phyloP scores from a whole-genome alignment of 2,329 filamentous ascomycete genomes.

The Penicillium aurantiogriseum region DNA sequence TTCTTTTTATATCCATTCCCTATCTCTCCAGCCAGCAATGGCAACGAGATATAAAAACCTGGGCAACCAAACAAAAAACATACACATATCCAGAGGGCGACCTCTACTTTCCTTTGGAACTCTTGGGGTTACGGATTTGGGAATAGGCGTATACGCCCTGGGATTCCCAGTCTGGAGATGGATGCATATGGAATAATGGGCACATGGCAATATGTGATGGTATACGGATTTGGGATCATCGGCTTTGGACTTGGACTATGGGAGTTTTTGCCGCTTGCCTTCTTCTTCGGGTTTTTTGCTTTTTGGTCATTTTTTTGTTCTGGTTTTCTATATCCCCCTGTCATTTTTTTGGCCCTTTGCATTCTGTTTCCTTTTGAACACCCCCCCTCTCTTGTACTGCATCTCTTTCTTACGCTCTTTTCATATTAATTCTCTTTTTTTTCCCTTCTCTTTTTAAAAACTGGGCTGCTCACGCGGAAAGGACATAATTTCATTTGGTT shows the following conservation, averaged over 20 bases:
- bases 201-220: conserved; percentile 11
- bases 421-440: background rate
- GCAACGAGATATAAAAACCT: conserved; percentile 1
- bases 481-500: conserved; percentile 15
- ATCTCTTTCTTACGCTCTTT: conserved; percentile 14
- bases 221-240: conserved; percentile 8
- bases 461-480: conserved; percentile 26
- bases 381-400: conserved; percentile 12
- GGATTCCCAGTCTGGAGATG: conserved; percentile 3
- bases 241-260: conserved; percentile 6
- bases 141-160: conserved; percentile 11
- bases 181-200: conserved; percentile 10
- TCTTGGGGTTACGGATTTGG: conserved; percentile 5
- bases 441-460: conserved; percentile 12
- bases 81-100: conserved; percentile 25
- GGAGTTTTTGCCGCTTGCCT: conserved; percentile 4
- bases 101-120: conserved; percentile 23
- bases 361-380: conserved; percentile 16
- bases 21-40: background rate
- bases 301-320: conserved; percentile 8
- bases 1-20: background rate
- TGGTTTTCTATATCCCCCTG: conserved; percentile 17
- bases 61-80: conserved; percentile 15
- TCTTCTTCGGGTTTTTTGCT: conserved; percentile 6
- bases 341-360: conserved; percentile 14